Evolutionary conservation across 345 rosid species (phyloP), one percentile per base, ranked within the genome.

Genomic region (Eucalyptus marginata): DNA sequence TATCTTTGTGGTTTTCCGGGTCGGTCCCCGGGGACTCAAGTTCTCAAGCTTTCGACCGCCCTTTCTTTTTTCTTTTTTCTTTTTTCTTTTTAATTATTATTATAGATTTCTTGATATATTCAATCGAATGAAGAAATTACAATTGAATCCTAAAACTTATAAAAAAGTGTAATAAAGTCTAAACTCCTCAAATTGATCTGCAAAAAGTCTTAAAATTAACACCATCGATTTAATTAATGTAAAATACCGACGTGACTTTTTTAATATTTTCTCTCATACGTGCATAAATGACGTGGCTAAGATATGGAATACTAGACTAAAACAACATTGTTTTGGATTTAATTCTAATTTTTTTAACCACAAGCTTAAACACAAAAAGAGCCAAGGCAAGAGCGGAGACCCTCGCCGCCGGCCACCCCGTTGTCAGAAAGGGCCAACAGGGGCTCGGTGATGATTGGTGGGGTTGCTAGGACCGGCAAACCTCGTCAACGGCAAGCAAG

Each of bases 391-490:
- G 54, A 51, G 22, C 0, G 0, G 0, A 51, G 56, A 51, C 22
- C 56, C 56, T 0, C 17, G 2, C 0, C 0, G 0, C 56, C 2
- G 17, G 0, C 56, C 56, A 52, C 56, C 22, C 22, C 4, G 2
- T 17, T 0, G 1, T 0, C 1, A 1, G 0, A 51, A 51, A 51
- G 56, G 56, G 22, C 9, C 9, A 51, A 17, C 2, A 0, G 24
- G 56, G 9, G 24, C 56, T 52, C 24, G 4, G 0, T 9, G 0
- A 52, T 7, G 24, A 52, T 0, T 0, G 8, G 0, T 51, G 0
- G 56, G 22, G 22, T 51, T 2, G 0, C 24, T 18, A 7, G 24
- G 24, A 8, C 24, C 0, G 0, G 0, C 2, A 0, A 18, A 10
- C 24, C 10, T 7, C 0, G 24, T 52, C 0, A 2, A 18, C 1